Base-by-base conservation (phyloP, 192 early-diverging fungal genomes). In the Piromyces sp. region DNA sequence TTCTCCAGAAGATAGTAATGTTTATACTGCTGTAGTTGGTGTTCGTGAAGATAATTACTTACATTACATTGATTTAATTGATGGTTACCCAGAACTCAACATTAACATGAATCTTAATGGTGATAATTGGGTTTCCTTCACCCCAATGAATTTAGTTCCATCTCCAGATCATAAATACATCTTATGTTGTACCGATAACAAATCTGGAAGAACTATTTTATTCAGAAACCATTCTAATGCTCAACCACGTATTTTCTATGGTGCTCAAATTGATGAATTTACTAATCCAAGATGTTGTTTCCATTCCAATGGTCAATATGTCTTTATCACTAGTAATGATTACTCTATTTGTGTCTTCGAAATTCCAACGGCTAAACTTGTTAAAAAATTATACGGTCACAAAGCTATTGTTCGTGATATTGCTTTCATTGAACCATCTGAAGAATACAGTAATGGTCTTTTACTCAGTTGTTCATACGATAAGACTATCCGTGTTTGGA, bases 71-170 rank as follows among this genome's bases (percentile, higher is more conserved):
- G 84, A 88, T 30, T 83, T 93, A 26, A 85, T 80, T 79, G 83
- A 83, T 40, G 84, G 83, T 30, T 58, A 13, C 29, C 81, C 83
- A 31, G 81, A 79, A 79, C 58, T 78, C 42, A 86, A 87, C 42
- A 86, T 88, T 80, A 95, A 94, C 81, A 92, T 95, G 91, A 95
- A 95, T 83, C 80, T 84, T 36, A 94, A 93, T 84, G 91, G 91
- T 29, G 95, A 95, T 82, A 87, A 93, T 79, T 94, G 94, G 93
- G 88, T 95, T 17, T 94, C 93, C 0, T 95, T 95, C 84, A 93
- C 93, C 14, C 89, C 94, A 2, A 91, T 94, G 91, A 86, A 31
- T 30, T 15, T 30, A 17, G 11, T 87, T 0, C 82, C 85, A 0
- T 89, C 87, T 9, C 93, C 94, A 6, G 82, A 86, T 51, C 90